Base-by-base conservation (phyloP, 208 protist genomes). In the Leishmania arabica region DNA sequence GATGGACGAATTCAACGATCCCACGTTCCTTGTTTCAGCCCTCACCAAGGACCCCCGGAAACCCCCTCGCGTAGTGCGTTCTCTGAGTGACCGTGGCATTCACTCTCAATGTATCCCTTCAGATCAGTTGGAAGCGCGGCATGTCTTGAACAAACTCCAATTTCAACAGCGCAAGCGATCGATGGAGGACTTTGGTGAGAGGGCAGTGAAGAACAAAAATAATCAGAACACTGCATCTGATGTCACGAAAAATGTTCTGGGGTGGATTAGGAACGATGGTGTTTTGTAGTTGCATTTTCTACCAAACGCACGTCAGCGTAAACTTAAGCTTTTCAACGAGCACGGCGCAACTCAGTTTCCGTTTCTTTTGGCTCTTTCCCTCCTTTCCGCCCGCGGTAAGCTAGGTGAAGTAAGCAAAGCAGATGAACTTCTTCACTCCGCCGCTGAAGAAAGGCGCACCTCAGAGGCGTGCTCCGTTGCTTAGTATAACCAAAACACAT, bases 231-330 rank as follows among this genome's bases (percentile, higher is more conserved):
- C 87, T 65, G 92, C 89, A 19, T 91, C 94, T 64, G 89, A 80
- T 51, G 91, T 97, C 9, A 94, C 94, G 27, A 95, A 94, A 77
- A 93, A 94, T 83, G 90, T 96, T 70, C 83, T 97, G 62, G 92
- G 92, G 9, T 97, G 94, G 92, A 97, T 97, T 85, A 82, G 88
- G 15, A 94, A 81, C n/a, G 89, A 94, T 58, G 79, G 75, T 53
- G 60, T 34, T 60, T 68, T 75, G 27, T 85, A 79, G 54, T 1
- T 68, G 17, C 3, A 37, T 68, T 19, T 79, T 56, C 15, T 56
- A 9, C 24, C n/a, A 47, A 45, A 27, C 24, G 45, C 27, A n/a
- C 68, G 4, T 40, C 45, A 73, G 7, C 27, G 19, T 51, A 4
- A 73, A 54, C 24, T 19, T 17, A 51, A 73, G 31, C 49, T 2